Conservation (phyloP, 1,284 basidiomycete genomes). For the Lentinus polychrous region DNA sequence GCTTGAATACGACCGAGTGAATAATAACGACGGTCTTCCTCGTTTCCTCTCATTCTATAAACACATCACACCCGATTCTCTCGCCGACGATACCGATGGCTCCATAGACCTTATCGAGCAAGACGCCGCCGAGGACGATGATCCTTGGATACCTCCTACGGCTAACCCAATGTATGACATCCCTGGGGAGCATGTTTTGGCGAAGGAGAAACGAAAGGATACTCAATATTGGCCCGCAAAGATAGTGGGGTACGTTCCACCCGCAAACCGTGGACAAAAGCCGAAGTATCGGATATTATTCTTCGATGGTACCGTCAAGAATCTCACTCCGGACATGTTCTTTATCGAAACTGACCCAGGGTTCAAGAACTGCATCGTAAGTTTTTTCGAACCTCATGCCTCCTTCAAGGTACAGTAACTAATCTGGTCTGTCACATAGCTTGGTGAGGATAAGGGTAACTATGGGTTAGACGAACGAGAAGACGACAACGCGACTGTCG, state of each 20-base stretch:
- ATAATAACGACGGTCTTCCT: constrained; percentile 24
- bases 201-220: constrained; percentile 33
- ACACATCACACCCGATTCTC: neutral
- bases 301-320: constrained; percentile 40
- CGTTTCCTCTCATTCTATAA: constrained; percentile 20
- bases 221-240: constrained; percentile 58
- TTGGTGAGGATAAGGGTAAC: constrained; percentile 50
- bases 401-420: constrained; percentile 8
- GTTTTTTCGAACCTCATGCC: constrained; percentile 2
- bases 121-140: constrained; percentile 3
- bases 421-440: constrained; percentile 21
- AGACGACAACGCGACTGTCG: constrained; percentile 28
- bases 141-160: constrained; percentile 32
- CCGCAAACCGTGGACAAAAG: constrained; percentile 27
- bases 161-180: constrained; percentile 44
- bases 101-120: neutral
- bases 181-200: constrained; percentile 61
- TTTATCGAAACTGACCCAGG: constrained; percentile 46
- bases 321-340: constrained; percentile 45
- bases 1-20: constrained; percentile 21
- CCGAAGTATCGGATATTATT: constrained; percentile 46
- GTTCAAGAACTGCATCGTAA: constrained; percentile 47
- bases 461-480: constrained; percentile 38
- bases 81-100: constrained; percentile 6
- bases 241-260: constrained; percentile 47